Evolutionary conservation across 2,329 filamentous ascomycete species (phyloP), one percentile per base, ranked within the genome.

Genomic region (Talaromyces sp.): DNA sequence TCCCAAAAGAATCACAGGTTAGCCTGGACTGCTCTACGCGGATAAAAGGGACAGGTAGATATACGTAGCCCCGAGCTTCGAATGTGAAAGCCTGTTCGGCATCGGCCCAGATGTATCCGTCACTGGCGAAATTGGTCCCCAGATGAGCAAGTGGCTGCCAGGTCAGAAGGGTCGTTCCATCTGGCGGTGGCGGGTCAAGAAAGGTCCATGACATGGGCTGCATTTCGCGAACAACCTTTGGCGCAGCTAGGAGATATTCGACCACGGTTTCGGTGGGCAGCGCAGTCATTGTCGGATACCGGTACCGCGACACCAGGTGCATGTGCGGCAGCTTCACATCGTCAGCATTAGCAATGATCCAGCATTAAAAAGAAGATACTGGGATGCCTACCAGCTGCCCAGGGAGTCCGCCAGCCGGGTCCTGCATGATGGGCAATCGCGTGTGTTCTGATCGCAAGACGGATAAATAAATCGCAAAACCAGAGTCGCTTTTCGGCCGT

Each of bases 131-230:
- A 69, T 87, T 88, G 1, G 84, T 87, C 4, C 85, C 86, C 60
- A 90, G 76, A 62, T 88, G 85, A 68, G 88, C 84, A 58, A 89
- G 81, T 2, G 93, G 90, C 74, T 97, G 92, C 93, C 93, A 98
- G 58, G 90, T 89, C 65, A 98, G 82, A 72, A 95, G 85, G 52
- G 96, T 84, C 9, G 88, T 89, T 60, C 92, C 92, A 75, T 96
- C 91, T 30, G 22, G 49, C 58, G 83, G 83, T 11, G 93, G 93
- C 58, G 87, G 85, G 69, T 95, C 87, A 61, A 98, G 85, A 74
- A 93, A 96, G 53, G 90, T 93, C 93, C 93, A 99, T 77, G 89
- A 91, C 83, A 99, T 93, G 2, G 93, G 86, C 55, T 92, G 88
- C 65, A 88, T 82, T 71, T 96, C 89, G 75, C 91, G 90, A 68